Conservation (phyloP, 805 yeast genomes). For the Danielia oregonensis region DNA sequence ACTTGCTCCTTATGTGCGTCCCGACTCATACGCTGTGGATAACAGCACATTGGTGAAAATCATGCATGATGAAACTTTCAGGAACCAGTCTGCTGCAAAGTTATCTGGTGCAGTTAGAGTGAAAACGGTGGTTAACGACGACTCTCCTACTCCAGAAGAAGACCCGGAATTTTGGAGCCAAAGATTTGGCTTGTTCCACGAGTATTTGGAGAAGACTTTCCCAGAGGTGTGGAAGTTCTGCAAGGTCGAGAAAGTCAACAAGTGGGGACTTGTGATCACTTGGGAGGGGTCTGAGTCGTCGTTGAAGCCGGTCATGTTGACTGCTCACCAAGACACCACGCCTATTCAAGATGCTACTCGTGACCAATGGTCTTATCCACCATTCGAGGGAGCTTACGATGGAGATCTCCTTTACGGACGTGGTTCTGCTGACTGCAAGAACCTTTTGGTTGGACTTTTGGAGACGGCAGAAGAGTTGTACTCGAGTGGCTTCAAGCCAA, state of each 20-base stretch:
- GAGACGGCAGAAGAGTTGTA: slow-evolving; percentile 60
- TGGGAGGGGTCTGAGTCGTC: neutral
- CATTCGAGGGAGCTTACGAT: slow-evolving; percentile 13
- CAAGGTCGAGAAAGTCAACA: slow-evolving; percentile 18
- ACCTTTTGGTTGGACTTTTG: slow-evolving; percentile 58
- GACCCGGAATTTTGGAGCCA: slow-evolving; percentile 14
- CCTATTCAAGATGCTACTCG: slow-evolving; percentile 15
- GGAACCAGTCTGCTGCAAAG: slow-evolving; percentile 15
- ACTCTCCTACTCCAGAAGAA: slow-evolving; percentile 12
- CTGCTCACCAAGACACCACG: slow-evolving; percentile 16
- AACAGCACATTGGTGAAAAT: slow-evolving; percentile 14
- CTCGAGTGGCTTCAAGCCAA: slow-evolving; percentile 50
- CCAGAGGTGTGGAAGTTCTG: slow-evolving; percentile 13
- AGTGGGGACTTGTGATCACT: slow-evolving; percentile 1
- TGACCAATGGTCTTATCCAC: slow-evolving; percentile 13
- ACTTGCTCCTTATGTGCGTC: neutral
- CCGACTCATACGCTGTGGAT: neutral
- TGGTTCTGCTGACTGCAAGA: slow-evolving; percentile 76
- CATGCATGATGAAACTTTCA: slow-evolving; percentile 20
- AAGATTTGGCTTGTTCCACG: neutral
- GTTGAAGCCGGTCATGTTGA: neutral
- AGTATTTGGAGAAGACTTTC: slow-evolving; percentile 1
- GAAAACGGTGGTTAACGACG: slow-evolving; percentile 13
- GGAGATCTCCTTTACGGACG: slow-evolving; percentile 62
- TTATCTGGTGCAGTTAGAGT: slow-evolving; percentile 15